A percentile compares a stretch with the other conserved stretches of the same genome.
These are phyloP conservation scores for Cladophialophora chaetospira DNA, from an alignment of 2,329 filamentous ascomycete genomes.

Conservation along the genomic window DNA sequence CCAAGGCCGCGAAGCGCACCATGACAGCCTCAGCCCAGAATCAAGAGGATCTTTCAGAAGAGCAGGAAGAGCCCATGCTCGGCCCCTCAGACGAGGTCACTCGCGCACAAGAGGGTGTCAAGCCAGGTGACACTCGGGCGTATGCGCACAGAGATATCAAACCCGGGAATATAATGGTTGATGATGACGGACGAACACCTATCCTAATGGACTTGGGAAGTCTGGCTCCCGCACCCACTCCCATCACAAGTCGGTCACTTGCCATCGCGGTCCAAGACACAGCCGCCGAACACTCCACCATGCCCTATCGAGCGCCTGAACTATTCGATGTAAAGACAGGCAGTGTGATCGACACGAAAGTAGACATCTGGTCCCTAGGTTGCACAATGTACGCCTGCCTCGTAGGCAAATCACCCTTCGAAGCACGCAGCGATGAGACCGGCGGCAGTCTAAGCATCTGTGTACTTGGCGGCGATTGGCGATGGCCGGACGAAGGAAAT, in stretches of 20 bases:
- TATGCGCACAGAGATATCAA: slow-evolving; percentile 98
- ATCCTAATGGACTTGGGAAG: slow-evolving; percentile 98
- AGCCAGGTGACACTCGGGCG: slow-evolving; percentile 69
- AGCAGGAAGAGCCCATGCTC: slow-evolving; percentile 78
- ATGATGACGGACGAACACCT: slow-evolving; percentile 81
- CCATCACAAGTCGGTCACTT: slow-evolving; percentile 85
- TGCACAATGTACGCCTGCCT: slow-evolving; percentile 98
- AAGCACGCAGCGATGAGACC: slow-evolving; percentile 93
- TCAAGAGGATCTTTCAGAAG: slow-evolving; percentile 69
- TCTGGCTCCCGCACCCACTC: slow-evolving; percentile 79
- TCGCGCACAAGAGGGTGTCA: slow-evolving; percentile 66
- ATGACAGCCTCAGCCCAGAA: slow-evolving; percentile 41
- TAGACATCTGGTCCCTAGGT: slow-evolving; percentile 96
- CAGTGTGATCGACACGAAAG: slow-evolving; percentile 87
- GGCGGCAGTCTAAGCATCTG: slow-evolving; percentile 91
- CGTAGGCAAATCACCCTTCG: slow-evolving; percentile 94
- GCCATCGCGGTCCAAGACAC: slow-evolving; percentile 92
- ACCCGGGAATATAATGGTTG: slow-evolving; percentile 98
- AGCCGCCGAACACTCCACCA: slow-evolving; percentile 94
- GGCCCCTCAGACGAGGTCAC: slow-evolving; percentile 69
- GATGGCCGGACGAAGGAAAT: slow-evolving; percentile 85
- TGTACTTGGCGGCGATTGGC: slow-evolving; percentile 90
- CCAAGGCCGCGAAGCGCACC: slow-evolving; percentile 46
- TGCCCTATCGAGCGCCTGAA: slow-evolving; percentile 97
- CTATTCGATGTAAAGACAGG: slow-evolving; percentile 97